Conservation (phyloP, 176 grass and related monocot species). For the Aegilops speltoides region DNA sequence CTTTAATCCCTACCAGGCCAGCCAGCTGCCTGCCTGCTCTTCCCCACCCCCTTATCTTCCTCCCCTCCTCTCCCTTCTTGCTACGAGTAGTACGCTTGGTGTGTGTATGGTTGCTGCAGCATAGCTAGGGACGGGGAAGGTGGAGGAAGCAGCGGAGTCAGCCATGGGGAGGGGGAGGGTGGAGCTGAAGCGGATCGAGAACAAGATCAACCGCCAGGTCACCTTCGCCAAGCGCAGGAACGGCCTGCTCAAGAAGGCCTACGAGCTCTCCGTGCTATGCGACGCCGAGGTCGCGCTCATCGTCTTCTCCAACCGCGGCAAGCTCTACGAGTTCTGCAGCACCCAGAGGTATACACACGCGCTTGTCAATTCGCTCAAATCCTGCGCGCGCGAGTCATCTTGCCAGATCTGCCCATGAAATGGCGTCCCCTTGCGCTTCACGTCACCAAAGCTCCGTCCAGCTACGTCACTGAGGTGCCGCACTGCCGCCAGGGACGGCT, state of each 20-base stretch:
- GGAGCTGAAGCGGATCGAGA: constrained; percentile 71
- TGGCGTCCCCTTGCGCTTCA: neutral
- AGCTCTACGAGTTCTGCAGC: constrained; percentile 84
- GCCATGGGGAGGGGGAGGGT: constrained; percentile 55
- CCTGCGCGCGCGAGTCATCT: neutral
- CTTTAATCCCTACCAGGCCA: neutral
- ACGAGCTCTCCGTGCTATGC: constrained; percentile 84
- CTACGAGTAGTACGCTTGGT: neutral
- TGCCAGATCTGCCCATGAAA: constrained; percentile 9
- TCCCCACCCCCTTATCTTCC: neutral
- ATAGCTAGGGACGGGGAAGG: neutral
- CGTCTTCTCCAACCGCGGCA: constrained; percentile 78
- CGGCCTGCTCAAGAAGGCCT: constrained; percentile 75
- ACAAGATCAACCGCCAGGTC: constrained; percentile 82
- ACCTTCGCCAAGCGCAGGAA: constrained; percentile 74
- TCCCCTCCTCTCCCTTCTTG: neutral
- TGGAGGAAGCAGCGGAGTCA: neutral
- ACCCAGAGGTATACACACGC: constrained; percentile 38
- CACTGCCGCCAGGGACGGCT: no score
- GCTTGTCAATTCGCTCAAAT: neutral
- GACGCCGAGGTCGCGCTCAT: constrained; percentile 77
- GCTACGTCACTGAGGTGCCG: neutral
- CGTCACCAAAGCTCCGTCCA: neutral
- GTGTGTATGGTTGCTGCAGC: neutral
- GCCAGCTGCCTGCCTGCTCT: neutral